Percentiles rank a stretch among this genome's conserved stretches.
phyloP scores from a whole-genome alignment of 306 rosid species.

The Carpinus viminea region DNA sequence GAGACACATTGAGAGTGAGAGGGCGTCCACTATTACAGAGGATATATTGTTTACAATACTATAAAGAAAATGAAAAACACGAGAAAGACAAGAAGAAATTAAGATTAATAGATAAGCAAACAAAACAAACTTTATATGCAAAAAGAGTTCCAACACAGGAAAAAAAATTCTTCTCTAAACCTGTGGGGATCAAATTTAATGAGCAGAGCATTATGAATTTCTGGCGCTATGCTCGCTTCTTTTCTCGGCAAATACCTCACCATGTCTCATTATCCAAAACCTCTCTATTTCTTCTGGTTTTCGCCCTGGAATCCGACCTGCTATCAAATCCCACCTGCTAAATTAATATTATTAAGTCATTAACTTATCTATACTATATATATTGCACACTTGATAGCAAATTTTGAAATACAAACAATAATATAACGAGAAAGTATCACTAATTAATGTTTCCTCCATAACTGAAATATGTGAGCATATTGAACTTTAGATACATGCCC shows the following conservation, averaged over 20 bases:
- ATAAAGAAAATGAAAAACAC: neutral
- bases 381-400: too few species aligned
- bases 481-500: neutral
- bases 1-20: neutral
- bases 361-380: neutral
- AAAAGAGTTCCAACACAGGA: neutral
- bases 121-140: constrained; percentile 7
- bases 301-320: constrained; percentile 71
- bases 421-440: neutral
- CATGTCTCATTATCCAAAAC: constrained; percentile 60
- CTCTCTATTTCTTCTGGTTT: constrained; percentile 66
- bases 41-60: neutral
- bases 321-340: constrained; percentile 74
- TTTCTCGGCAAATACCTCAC: constrained; percentile 29
- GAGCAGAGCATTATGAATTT: neutral
- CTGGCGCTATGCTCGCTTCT: constrained; percentile 11
- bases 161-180: neutral
- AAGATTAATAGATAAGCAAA: neutral
- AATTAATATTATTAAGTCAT: neutral
- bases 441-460: neutral
- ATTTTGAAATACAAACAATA: too few species aligned
- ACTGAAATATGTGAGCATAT: too few species aligned
- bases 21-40: neutral
- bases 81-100: neutral
- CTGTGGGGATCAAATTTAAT: neutral